Percentiles rank a stretch among this genome's conserved stretches.
Evolutionary conservation across 2,329 filamentous ascomycete species (phyloP).

Genomic region (Chrysoporthe cubensis): DNA sequence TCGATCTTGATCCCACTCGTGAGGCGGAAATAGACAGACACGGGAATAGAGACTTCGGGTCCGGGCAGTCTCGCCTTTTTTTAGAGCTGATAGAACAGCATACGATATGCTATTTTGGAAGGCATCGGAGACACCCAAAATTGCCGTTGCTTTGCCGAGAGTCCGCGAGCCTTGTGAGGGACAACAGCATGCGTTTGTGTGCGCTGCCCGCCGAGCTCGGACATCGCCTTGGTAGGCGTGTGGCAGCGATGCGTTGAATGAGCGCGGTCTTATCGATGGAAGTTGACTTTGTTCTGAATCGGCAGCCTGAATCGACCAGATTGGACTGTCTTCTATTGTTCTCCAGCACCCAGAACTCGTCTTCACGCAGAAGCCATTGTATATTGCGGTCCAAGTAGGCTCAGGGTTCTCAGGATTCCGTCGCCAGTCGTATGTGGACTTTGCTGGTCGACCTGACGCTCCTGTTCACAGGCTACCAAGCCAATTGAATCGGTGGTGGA

Average conservation of each 20-base stretch:
- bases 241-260: not conserved
- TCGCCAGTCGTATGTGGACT: not conserved
- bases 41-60: not conserved
- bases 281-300: not conserved
- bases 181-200: not conserved
- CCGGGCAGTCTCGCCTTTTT: conserved; percentile 7
- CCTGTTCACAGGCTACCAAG: not conserved
- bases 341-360: not conserved
- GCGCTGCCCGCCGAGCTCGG: not conserved
- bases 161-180: not conserved
- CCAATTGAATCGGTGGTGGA: not conserved
- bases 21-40: not conserved
- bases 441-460: not conserved
- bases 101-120: not conserved
- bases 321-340: not conserved
- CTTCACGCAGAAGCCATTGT: not conserved
- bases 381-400: not conserved
- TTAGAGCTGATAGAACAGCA: not conserved
- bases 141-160: not conserved
- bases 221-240: not conserved
- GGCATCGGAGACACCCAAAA: not conserved
- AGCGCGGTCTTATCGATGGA: not conserved
- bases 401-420: too few species aligned
- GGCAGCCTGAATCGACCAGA: not conserved
- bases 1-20: not conserved